These are phyloP conservation scores for Myxozyma melibiosi DNA, from an alignment of 805 yeast genomes.

Conservation along the genomic window DNA sequence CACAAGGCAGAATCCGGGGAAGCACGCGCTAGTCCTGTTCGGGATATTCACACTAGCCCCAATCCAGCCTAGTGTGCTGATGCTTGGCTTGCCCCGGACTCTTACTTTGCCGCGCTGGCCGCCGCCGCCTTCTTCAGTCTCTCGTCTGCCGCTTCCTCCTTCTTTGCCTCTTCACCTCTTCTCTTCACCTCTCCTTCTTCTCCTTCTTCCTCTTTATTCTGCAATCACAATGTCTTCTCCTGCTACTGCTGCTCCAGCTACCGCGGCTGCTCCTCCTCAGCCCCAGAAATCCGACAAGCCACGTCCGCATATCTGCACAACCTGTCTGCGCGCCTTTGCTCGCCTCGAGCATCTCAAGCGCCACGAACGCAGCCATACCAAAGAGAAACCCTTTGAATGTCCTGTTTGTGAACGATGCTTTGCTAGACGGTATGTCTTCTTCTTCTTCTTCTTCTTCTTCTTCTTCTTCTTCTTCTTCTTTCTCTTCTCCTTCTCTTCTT, in stretches of 20 bases:
- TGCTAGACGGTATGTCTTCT: conserved; percentile 62
- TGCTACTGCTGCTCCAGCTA: background rate
- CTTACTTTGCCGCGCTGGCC: background rate
- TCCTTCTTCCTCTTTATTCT: background rate
- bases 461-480: conserved; percentile 44
- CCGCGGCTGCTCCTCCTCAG: conserved; percentile 6
- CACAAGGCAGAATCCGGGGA: conserved; percentile 10
- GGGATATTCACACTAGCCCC: background rate
- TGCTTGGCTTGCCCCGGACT: conserved; percentile 2
- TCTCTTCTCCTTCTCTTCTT: background rate
- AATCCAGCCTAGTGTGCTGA: background rate
- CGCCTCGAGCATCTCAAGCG: conserved; percentile 49
- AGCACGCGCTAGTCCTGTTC: conserved; percentile 40
- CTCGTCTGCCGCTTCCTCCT: background rate
- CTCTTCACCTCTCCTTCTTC: background rate
- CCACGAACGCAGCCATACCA: conserved; percentile 75
- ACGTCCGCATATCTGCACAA: conserved; percentile 85
- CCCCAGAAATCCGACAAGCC: conserved; percentile 79
- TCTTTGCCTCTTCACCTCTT: background rate
- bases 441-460: conserved; percentile 52
- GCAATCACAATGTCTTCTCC: background rate
- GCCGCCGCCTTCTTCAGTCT: background rate
- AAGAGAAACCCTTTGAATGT: conserved; percentile 67
- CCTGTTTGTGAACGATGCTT: conserved; percentile 32
- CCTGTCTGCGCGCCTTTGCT: conserved; percentile 95